Percentiles rank a stretch among this genome's conserved stretches.
phyloP scores from a whole-genome alignment of 768 basidiomycete genomes.

The Termitomyces sp. region DNA sequence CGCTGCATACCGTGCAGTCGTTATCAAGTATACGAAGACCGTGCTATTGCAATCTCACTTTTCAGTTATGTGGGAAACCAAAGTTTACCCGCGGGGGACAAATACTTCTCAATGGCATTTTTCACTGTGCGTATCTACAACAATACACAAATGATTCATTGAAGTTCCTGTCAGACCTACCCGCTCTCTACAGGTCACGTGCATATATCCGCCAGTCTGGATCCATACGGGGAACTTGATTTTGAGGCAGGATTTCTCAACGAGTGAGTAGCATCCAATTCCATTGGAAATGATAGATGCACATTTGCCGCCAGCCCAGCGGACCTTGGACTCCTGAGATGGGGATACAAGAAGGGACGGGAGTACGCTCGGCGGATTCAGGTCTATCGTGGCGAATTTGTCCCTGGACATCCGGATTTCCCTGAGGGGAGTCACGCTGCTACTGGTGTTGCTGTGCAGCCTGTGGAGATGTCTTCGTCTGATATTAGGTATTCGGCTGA shows the following conservation, averaged over 20 bases:
- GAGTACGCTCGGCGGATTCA: conserved; percentile 53
- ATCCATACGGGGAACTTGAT: conserved; percentile 34
- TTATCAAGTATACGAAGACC: too few relatives aligned
- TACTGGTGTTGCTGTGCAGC: conserved; percentile 13
- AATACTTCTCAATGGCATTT: conserved; percentile 19
- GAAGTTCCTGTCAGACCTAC: conserved; percentile 28
- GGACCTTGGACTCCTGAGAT: conserved; percentile 40
- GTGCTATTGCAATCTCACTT: background rate
- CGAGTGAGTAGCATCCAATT: conserved; percentile 24
- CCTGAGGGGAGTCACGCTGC: conserved; percentile 26
- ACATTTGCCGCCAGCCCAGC: conserved; percentile 22
- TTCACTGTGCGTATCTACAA: conserved; percentile 15
- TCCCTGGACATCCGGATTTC: conserved; percentile 29
- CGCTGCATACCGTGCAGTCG: background rate
- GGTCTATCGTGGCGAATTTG: conserved; percentile 32
- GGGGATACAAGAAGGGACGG: conserved; percentile 49
- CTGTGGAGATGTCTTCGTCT: conserved; percentile 26
- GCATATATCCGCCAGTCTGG: conserved; percentile 38
- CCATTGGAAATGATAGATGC: too few relatives aligned
- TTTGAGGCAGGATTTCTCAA: conserved; percentile 42
- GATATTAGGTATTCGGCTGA: conserved; percentile 33
- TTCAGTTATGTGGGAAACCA: conserved; percentile 12
- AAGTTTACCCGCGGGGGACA: conserved; percentile 9
- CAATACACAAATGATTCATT: background rate
- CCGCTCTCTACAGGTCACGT: conserved; percentile 43